Percentiles rank a stretch among this genome's conserved stretches.
Conservation (phyloP, 106 monocot genomes). For the Allium cepa region DNA sequence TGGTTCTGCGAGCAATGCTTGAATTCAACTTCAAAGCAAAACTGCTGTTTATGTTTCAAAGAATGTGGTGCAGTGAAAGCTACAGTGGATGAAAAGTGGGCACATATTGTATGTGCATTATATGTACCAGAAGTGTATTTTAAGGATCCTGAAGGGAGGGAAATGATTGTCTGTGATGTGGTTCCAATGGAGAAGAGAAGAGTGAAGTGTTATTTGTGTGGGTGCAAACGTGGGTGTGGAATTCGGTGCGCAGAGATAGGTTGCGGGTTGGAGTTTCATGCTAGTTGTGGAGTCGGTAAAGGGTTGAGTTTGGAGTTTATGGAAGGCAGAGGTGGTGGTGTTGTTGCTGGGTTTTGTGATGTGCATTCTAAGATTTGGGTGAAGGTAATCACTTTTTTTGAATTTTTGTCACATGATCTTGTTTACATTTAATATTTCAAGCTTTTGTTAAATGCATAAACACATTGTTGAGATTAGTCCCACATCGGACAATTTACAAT, state of each 20-base stretch:
- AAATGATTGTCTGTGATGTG: slow-evolving; percentile 56
- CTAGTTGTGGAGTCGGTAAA: slow-evolving; percentile 54
- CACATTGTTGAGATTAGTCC: no score
- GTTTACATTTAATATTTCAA: no score
- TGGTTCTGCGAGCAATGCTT: slow-evolving; percentile 71
- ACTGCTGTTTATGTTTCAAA: slow-evolving; percentile 69
- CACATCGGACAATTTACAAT: no score
- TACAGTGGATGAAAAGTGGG: slow-evolving; percentile 42
- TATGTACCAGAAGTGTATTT: slow-evolving; percentile 93
- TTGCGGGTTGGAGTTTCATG: slow-evolving; percentile 74
- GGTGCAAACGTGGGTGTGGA: slow-evolving; percentile 38
- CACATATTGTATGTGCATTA: slow-evolving; percentile 65
- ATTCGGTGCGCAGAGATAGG: slow-evolving; percentile 72
- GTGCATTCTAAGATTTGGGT: slow-evolving; percentile 76
- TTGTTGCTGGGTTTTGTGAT: slow-evolving; percentile 76
- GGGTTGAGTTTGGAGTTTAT: slow-evolving; percentile 66
- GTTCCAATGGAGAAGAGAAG: slow-evolving; percentile 37
- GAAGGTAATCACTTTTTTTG: slow-evolving; percentile 43
- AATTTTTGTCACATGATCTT: neutral
- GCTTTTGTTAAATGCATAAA: no score
- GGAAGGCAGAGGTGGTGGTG: slow-evolving; percentile 39
- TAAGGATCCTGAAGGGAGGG: slow-evolving; percentile 55
- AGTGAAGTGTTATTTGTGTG: slow-evolving; percentile 53
- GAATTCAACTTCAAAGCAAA: neutral
- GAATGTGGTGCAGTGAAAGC: slow-evolving; percentile 64